Evolutionary conservation across 2,329 filamentous ascomycete species (phyloP).

Genomic region (Cladophialophora immunda): DNA sequence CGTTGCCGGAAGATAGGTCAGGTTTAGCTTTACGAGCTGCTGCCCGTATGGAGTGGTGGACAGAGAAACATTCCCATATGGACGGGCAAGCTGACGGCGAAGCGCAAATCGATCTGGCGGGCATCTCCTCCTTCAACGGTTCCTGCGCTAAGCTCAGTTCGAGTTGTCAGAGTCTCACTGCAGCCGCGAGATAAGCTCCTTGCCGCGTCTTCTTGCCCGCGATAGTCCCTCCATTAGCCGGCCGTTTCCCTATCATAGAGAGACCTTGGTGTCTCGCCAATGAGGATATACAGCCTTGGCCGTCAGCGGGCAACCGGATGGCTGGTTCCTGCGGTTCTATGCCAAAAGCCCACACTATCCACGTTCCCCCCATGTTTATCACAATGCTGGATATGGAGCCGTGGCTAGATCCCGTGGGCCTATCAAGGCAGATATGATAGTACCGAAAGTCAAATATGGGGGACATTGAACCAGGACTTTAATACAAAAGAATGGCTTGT

Average conservation of each 20-base stretch:
- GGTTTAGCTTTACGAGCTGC: constrained; percentile 1
- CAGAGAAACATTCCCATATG: not conserved
- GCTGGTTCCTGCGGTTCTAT: not conserved
- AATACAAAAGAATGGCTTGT: constrained; percentile 20
- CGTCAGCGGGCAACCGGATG: constrained; percentile 7
- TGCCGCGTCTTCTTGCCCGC: constrained; percentile 19
- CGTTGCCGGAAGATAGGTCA: not conserved
- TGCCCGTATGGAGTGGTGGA: not conserved
- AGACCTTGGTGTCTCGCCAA: constrained; percentile 1
- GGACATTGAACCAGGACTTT: not conserved
- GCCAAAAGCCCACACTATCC: constrained; percentile 3
- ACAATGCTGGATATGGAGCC: constrained; percentile 6
- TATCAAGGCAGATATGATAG: constrained; percentile 20
- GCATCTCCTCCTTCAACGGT: constrained; percentile 7
- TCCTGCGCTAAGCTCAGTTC: not conserved
- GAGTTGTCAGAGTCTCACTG: not conserved
- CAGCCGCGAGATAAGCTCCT: constrained; percentile 11
- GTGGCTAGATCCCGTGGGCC: not conserved
- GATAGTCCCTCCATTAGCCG: not conserved
- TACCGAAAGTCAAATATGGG: not conserved
- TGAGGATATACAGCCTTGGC: constrained; percentile 1
- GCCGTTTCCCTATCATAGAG: constrained; percentile 16
- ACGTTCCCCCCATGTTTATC: constrained; percentile 12
- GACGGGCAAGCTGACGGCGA: constrained; percentile 15
- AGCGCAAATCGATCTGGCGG: not conserved